Evolutionary conservation across 1,284 basidiomycete species (phyloP).

Genomic region (Tilletia indica): DNA sequence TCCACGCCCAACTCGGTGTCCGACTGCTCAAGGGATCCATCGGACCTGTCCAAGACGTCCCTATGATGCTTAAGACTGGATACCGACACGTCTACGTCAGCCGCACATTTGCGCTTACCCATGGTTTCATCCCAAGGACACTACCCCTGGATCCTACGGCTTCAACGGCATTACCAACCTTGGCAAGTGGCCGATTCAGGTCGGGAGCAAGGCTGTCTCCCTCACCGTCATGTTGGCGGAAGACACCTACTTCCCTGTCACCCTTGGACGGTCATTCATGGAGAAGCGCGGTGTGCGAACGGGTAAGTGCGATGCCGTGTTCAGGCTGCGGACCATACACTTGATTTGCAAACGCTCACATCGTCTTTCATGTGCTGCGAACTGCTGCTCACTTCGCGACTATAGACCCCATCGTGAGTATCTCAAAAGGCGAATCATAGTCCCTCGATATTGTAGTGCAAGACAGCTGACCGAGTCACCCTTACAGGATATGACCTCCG

Average conservation of each 20-base stretch:
- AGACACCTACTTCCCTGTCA: conserved; percentile 93
- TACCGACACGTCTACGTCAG: conserved; percentile 94
- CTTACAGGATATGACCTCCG: conserved; percentile 69
- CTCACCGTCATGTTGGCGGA: conserved; percentile 71
- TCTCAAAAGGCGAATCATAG: background rate
- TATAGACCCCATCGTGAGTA: conserved; percentile 62
- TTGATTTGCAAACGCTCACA: conserved; percentile 36
- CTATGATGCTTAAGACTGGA: conserved; percentile 84
- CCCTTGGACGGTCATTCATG: conserved; percentile 88
- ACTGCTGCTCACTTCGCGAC: background rate
- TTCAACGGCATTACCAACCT: conserved; percentile 70
- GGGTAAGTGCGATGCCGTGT: too few species aligned
- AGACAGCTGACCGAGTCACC: too few species aligned
- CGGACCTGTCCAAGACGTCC: conserved; percentile 74
- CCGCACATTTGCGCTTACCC: conserved; percentile 81
- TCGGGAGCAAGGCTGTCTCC: conserved; percentile 60
- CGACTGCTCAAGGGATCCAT: conserved; percentile 87
- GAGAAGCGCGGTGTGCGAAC: conserved; percentile 77
- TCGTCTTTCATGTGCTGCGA: background rate
- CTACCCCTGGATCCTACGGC: conserved; percentile 67
- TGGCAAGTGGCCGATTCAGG: conserved; percentile 58
- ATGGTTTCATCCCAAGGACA: conserved; percentile 87
- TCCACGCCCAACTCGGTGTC: conserved; percentile 66
- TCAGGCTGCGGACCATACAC: conserved; percentile 27
- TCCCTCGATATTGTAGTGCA: too few species aligned